Evolutionary conservation across 768 basidiomycete species (phyloP), one percentile per base, ranked within the genome.

Genomic region (Dictyophora rubrovolvata): DNA sequence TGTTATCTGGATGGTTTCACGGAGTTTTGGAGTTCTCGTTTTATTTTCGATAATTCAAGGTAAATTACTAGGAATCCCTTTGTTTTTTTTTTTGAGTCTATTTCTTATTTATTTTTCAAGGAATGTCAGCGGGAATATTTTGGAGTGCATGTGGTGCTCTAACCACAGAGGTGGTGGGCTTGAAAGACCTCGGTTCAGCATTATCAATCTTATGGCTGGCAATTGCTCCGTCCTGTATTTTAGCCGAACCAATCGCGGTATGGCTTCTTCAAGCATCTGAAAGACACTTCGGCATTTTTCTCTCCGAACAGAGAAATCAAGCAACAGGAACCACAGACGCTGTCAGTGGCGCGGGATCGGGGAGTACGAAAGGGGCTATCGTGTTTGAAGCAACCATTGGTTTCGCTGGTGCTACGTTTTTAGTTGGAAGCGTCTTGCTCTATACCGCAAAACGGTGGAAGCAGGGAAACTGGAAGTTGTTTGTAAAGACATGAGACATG

Each of bases 1-100:
- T 11, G 63, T 62, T 20, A 69, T 71, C 12, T 72, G 70, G 70
- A 62, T 72, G 46, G 67, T 69, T 17, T 65, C 69, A 3, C 50
- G 60, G 37, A 66, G 63, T 37, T 70, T 69, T 48, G 68, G 66
- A 34, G 65, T 71, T 6, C 62, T 71, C 28, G 61, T 63, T 37
- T 62, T 71, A 42, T 71, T 69, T 57, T 68, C 69, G 5, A 47
- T 69, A 18, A 59, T 71, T 10, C 70, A 70, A 57, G 70, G 70
- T 23, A 59, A 64, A 53, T 54, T 21, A 51, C 56, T 18, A 42
- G 42, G 11, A n/a, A n/a, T 42, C 10, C n/a, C n/a, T n/a, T 42
- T 12, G 11, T 42, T 5, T 20, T 51, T 51, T 34, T 51, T 22
- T 34, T 3, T 51, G 12, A n/a, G n/a, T n/a, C n/a, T n/a, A n/a